Evolutionary conservation across 1,284 basidiomycete species (phyloP).

Genomic region (Tausonia pullulans): DNA sequence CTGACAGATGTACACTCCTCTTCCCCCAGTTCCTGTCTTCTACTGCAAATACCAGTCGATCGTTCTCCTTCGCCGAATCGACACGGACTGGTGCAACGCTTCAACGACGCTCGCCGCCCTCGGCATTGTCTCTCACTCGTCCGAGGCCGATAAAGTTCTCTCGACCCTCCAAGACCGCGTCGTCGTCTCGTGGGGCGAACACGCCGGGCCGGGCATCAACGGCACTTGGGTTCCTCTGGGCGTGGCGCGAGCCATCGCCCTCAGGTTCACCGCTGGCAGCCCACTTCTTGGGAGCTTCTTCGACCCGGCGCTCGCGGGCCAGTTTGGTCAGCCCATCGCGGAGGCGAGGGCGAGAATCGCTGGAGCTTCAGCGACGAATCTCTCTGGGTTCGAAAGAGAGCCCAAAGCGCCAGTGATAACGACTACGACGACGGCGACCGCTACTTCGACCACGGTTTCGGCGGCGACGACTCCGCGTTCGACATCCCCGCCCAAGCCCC

Average conservation of each 20-base stretch:
- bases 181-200: not conserved
- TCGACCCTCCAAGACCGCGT: not conserved
- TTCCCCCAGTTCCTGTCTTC: not conserved
- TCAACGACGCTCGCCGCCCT: not conserved
- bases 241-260: not conserved
- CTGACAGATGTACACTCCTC: no score
- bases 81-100: slow-evolving; percentile 2
- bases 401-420: no score
- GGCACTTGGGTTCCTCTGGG: slow-evolving; percentile 9
- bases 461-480: no score
- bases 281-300: not conserved
- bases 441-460: no score
- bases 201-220: not conserved
- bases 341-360: not conserved
- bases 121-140: not conserved
- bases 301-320: not conserved
- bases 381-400: no score
- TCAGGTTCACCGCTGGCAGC: not conserved
- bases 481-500: no score
- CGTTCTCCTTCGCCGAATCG: slow-evolving; percentile 9
- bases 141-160: not conserved
- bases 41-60: no score
- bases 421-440: no score
- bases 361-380: no score
- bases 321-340: not conserved